Evolutionary conservation across 2,329 filamentous ascomycete genomes (phyloP).

Genomic region (Beauveria asiatica): DNA sequence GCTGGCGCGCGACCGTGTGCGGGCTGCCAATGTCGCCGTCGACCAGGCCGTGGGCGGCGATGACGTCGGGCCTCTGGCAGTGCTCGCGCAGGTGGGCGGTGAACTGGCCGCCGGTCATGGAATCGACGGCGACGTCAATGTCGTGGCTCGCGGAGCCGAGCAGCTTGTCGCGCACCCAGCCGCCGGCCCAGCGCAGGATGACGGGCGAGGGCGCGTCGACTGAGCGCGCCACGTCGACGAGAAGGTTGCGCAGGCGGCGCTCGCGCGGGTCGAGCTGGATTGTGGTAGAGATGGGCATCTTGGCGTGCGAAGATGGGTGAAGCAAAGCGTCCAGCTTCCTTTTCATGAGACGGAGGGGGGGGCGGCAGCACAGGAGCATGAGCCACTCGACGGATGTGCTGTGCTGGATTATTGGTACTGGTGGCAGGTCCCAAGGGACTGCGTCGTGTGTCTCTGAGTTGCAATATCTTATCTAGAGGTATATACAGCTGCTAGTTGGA

Average conservation of each 20-base stretch:
- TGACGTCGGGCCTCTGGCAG: conserved; percentile 51
- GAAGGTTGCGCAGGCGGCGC: conserved; percentile 60
- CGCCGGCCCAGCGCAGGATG: conserved; percentile 70
- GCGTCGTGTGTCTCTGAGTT: not conserved
- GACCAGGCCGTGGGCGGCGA: conserved; percentile 50
- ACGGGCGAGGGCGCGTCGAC: conserved; percentile 40
- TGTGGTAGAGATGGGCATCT: conserved; percentile 17
- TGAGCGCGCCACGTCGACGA: conserved; percentile 72
- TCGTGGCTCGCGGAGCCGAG: conserved; percentile 65
- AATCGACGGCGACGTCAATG: conserved; percentile 79
- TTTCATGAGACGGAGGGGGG: conserved; percentile 23
- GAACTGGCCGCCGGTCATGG: conserved; percentile 73
- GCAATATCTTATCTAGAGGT: not conserved
- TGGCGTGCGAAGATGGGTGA: conserved; percentile 14
- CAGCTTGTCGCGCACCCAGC: conserved; percentile 82
- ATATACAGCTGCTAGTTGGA: not conserved
- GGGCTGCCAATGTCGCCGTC: conserved; percentile 60
- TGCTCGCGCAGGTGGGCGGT: conserved; percentile 61
- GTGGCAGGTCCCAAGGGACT: conserved; percentile 4
- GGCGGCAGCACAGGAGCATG: conserved; percentile 6
- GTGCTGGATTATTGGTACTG: not conserved
- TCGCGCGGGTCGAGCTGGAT: conserved; percentile 61
- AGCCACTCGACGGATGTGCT: not conserved
- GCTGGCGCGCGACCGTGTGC: conserved; percentile 85
- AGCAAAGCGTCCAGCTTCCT: conserved; percentile 25